Evolutionary conservation across 208 protist genomes (phyloP), one percentile per base, ranked within the genome.

Genomic region (Leptomonas seymouri): DNA sequence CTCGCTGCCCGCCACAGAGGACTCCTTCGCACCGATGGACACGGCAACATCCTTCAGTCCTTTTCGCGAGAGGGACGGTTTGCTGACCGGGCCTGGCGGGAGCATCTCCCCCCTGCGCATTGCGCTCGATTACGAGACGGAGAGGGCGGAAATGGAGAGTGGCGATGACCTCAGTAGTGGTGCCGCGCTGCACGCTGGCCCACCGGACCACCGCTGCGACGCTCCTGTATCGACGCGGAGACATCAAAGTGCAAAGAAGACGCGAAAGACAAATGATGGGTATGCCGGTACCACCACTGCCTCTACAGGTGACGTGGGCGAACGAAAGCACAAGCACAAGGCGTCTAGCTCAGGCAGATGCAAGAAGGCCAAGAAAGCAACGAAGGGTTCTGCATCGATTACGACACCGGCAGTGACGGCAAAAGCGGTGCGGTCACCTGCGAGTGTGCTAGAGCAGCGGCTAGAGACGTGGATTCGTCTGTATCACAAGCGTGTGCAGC

Each of bases 91-190:
- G n/a, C 55, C 36, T 12, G 55, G 67, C n/a, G 65, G 65, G 9
- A 62, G 62, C 67, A 68, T 78, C 18, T 68, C 65, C 3, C 72
- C 72, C 0, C 63, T 78, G 39, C 63, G 72, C 5, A 28, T 51
- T 23, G 2, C 56, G 39, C 51, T 48, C 58, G 58, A 45, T 28
- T 36, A 49, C 51, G 51, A 71, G 59, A 18, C 16, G 31, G 23
- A 39, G 23, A 44, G 12, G 39, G 8, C 16, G 11, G 11, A 5
- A 50, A 7, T 16, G 9, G 23, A 6, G 23, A n/a, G 56, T 8
- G 34, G 45, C 57, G 7, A 36, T 23, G 58, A 18, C 14, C 21
- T 2, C 48, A 21, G n/a, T 16, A 16, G 44, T n/a, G 18, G 7
- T 15, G 44, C 11, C 44, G 18, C 34, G 15, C 21, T 34, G 21